Evolutionary conservation across 306 rosid species (phyloP), one percentile per base, ranked within the genome.

Genomic region (Geum urbanum): DNA sequence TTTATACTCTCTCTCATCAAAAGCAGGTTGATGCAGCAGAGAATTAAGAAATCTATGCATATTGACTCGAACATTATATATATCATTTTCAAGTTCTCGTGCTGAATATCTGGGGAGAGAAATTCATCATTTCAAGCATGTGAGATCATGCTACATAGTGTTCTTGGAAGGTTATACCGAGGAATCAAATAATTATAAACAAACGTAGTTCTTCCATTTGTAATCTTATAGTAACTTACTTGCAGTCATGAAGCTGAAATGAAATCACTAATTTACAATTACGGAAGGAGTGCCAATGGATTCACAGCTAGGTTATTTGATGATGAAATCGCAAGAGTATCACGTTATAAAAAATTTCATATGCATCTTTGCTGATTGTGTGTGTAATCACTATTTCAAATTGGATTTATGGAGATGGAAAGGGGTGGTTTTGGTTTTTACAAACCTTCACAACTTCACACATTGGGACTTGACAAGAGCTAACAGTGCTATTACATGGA

Each of bases 401-500:
- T 44, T 11, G 47, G 9, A 13, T 19, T 27, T 66, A 43, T 70
- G 67, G 74, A 72, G 61, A 37, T 68, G 61, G 75, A 78, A 27
- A 56, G 78, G 12, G n/a, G 72, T 27, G 37, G 49, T n/a, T 69
- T 49, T 3, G 72, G 62, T 32, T 15, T 68, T 22, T 62, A 48
- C 56, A 22, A 9, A 16, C 35, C 9, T 35, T 35, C 47, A 18
- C 11, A 73, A 6, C 82, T 78, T 43, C 68, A 62, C 22, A 78
- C 75, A 61, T n/a, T 67, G 37, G 74, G 74, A 45, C 53, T 78
- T 57, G 76, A 35, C 19, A 60, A 24, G 12, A 50, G 11, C 56
- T 77, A 55, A 16, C 64, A 35, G 73, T 35, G 77, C 82, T 9
- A 63, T 79, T 10, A 72, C 52, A 52, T 71, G 84, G 82, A 46